Conservation (phyloP, 73 alveolate species). For the Paramecium primaurelia region DNA sequence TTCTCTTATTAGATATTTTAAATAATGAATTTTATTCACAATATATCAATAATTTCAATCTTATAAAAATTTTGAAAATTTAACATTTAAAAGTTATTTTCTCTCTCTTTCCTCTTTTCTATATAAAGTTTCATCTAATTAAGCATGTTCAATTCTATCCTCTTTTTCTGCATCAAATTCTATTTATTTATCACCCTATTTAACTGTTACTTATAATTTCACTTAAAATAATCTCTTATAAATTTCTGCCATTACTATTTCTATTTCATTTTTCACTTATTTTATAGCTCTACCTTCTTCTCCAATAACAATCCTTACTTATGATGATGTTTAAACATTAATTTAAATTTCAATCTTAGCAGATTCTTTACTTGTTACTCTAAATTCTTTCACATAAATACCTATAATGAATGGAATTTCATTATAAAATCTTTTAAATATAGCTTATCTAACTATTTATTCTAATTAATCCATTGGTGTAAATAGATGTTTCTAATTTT, state of each 20-base stretch:
- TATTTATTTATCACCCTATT: neutral
- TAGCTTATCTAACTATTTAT: conserved; percentile 41
- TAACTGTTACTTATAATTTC: neutral
- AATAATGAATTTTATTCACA: conserved; percentile 6
- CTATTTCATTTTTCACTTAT: conserved; percentile 32
- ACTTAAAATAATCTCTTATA: neutral
- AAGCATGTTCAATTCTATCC: neutral
- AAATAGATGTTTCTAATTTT: neutral
- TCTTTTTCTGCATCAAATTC: conserved; percentile 18
- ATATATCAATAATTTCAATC: neutral
- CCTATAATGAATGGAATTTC: conserved; percentile 54
- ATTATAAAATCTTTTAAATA: conserved; percentile 51
- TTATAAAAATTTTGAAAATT: neutral
- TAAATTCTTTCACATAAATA: conserved; percentile 19
- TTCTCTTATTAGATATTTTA: neutral
- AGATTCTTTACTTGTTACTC: conserved; percentile 11
- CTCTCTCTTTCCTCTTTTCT: neutral
- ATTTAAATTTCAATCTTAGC: conserved; percentile 17
- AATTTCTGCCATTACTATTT: conserved; percentile 14
- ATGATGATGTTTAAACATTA: conserved; percentile 28
- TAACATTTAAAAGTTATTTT: neutral
- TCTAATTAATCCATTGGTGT: conserved; percentile 52
- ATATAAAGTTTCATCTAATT: neutral
- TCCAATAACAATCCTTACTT: conserved; percentile 50
- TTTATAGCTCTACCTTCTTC: conserved; percentile 48